These are phyloP conservation scores for Fusarium neocosmosporiellum DNA, from an alignment of 2,329 filamentous ascomycete species.

Conservation along the genomic window DNA sequence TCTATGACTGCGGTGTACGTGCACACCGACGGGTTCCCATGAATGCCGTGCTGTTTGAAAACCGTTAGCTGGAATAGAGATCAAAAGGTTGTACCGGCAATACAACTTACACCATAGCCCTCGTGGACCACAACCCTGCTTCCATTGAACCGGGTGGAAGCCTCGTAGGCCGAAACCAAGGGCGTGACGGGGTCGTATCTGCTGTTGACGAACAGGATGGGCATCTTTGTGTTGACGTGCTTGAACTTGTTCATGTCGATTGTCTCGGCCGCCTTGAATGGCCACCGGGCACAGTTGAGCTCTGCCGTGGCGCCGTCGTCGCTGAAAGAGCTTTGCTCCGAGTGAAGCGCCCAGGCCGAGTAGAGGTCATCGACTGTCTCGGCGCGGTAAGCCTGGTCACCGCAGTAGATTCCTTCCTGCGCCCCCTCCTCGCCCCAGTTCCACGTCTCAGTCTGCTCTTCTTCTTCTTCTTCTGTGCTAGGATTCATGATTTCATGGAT, in stretches of 20 bases:
- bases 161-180: not conserved
- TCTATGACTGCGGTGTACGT: not conserved
- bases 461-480: not conserved
- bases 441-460: not conserved
- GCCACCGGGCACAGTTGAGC: not conserved
- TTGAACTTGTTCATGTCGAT: not conserved
- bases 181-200: not conserved
- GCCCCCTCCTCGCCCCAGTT: not conserved
- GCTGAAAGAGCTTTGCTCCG: not conserved
- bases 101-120: not conserved
- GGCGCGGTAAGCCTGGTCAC: constrained; percentile 18
- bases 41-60: not conserved
- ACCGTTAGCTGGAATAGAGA: not conserved
- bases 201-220: not conserved
- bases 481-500: not conserved
- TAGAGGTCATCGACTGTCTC: constrained; percentile 10
- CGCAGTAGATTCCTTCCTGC: constrained; percentile 13
- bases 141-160: not conserved
- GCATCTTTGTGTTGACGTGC: not conserved
- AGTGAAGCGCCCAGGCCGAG: not conserved
- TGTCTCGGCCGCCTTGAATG: not conserved
- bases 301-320: not conserved
- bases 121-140: not conserved
- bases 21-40: not conserved
- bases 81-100: not conserved